Percentiles rank a stretch among this genome's conserved stretches.
These are phyloP conservation scores for Ramularia collo-cygni DNA, from an alignment of 2,329 filamentous ascomycete genomes.

Conservation along the genomic window DNA sequence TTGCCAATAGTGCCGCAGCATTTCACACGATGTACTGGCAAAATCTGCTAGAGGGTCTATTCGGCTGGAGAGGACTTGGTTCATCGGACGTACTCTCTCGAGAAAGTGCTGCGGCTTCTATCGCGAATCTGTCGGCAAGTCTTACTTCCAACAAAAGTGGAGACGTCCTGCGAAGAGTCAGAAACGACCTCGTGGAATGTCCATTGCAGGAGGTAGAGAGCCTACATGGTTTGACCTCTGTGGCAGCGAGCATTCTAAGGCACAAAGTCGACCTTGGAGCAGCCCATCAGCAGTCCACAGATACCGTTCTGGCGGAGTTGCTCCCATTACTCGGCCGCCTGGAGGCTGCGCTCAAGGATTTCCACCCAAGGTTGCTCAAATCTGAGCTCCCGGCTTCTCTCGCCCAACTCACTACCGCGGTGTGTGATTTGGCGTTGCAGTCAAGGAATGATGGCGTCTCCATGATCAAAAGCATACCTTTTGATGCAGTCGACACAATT, in stretches of 20 bases:
- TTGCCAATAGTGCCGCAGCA: constrained; percentile 61
- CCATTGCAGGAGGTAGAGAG: constrained; percentile 14
- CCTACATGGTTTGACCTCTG: constrained; percentile 16
- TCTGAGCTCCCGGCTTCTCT: constrained; percentile 26
- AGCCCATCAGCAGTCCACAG: too few relatives aligned
- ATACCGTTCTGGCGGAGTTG: neutral
- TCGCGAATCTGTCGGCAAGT: constrained; percentile 52
- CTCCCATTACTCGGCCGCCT: constrained; percentile 7
- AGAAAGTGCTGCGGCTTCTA: constrained; percentile 61
- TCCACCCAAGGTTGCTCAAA: constrained; percentile 21
- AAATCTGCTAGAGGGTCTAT: constrained; percentile 61
- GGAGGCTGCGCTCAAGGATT: constrained; percentile 11
- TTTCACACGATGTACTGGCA: constrained; percentile 59
- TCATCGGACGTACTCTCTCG: constrained; percentile 70
- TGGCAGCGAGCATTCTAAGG: constrained; percentile 6
- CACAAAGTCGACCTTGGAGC: neutral
- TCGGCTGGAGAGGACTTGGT: constrained; percentile 83
- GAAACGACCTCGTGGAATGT: constrained; percentile 41
- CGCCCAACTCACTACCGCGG: constrained; percentile 15
- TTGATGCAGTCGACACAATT: constrained; percentile 15
- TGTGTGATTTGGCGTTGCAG: constrained; percentile 14
- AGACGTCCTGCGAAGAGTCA: constrained; percentile 36
- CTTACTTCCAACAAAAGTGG: constrained; percentile 1
- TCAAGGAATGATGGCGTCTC: neutral
- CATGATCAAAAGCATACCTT: neutral